Evolutionary conservation across 2,329 filamentous ascomycete genomes (phyloP).

Genomic region (Chrysosporium queenslandicum): DNA sequence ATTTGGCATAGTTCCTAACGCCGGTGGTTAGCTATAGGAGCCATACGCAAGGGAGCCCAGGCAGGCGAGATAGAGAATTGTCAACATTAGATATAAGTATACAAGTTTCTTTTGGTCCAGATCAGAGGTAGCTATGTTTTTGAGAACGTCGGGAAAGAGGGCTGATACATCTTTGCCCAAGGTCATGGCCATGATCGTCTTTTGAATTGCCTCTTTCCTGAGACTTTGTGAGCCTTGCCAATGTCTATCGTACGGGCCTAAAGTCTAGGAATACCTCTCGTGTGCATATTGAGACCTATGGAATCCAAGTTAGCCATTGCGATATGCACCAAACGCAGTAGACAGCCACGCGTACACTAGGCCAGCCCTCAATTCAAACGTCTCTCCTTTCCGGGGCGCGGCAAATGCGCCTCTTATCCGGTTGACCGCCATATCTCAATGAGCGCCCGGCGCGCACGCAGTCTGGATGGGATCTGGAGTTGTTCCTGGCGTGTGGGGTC

Average conservation of each 20-base stretch:
- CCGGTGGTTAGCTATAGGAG: slow-evolving; percentile 16
- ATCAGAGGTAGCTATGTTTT: slow-evolving; percentile 93
- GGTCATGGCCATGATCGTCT: slow-evolving; percentile 99
- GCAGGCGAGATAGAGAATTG: slow-evolving; percentile 8
- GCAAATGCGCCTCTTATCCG: slow-evolving; percentile 90
- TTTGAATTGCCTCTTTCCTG: slow-evolving; percentile 95
- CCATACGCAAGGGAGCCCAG: not conserved
- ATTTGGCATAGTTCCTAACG: slow-evolving; percentile 94
- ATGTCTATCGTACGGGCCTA: not conserved
- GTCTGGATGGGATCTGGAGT: not conserved
- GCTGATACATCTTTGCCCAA: slow-evolving; percentile 96
- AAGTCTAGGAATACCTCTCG: slow-evolving; percentile 52
- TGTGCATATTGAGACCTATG: slow-evolving; percentile 91
- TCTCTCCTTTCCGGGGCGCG: slow-evolving; percentile 90
- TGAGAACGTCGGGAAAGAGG: slow-evolving; percentile 91
- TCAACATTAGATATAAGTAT: slow-evolving; percentile 92
- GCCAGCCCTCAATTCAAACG: slow-evolving; percentile 89
- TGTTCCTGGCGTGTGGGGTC: slow-evolving; percentile 1
- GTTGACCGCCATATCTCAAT: slow-evolving; percentile 71
- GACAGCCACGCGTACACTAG: slow-evolving; percentile 49
- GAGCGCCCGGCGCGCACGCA: not conserved
- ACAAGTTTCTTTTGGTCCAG: slow-evolving; percentile 99
- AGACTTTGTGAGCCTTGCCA: slow-evolving; percentile 23
- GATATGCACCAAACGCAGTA: not conserved
- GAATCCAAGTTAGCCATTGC: slow-evolving; percentile 26